A percentile compares a stretch with the other conserved stretches of the same genome.
phyloP scores from a whole-genome alignment of 2,329 filamentous ascomycete genomes.

The Hymenoscyphus infarciens region DNA sequence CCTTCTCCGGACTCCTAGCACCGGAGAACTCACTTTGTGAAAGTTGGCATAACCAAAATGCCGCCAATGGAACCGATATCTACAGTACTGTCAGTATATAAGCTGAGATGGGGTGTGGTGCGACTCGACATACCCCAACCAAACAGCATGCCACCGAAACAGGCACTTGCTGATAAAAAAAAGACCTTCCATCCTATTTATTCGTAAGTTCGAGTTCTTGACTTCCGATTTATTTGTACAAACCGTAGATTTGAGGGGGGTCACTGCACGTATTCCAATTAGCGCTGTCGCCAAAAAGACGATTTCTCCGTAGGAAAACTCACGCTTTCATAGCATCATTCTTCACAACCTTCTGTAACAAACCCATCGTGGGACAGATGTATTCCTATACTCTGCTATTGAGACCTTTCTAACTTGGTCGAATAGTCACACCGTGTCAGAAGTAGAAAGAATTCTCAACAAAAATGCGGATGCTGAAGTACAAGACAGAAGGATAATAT shows the following conservation, averaged over 20 bases:
- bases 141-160: slow-evolving; percentile 64
- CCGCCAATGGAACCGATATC: slow-evolving; percentile 76
- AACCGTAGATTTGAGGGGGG: slow-evolving; percentile 31
- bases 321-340: slow-evolving; percentile 66
- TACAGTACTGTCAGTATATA: slow-evolving; percentile 10
- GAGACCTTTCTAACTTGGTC: background rate
- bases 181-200: slow-evolving; percentile 61
- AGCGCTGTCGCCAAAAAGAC: background rate
- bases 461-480: background rate
- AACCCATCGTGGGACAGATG: slow-evolving; percentile 23
- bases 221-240: background rate
- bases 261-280: slow-evolving; percentile 17
- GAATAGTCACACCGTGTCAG: background rate
- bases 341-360: slow-evolving; percentile 37
- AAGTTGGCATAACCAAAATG: slow-evolving; percentile 65
- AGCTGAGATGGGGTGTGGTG: background rate
- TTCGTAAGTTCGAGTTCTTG: slow-evolving; percentile 9
- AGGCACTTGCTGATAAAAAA: slow-evolving; percentile 55
- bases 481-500: background rate
- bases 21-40: slow-evolving; percentile 46
- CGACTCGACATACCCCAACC: slow-evolving; percentile 44
- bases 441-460: background rate
- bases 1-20: slow-evolving; percentile 32
- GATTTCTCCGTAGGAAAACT: slow-evolving; percentile 7
- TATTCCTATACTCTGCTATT: background rate